Conservation (phyloP, 345 rosid genomes). For the Populus deltoides region DNA sequence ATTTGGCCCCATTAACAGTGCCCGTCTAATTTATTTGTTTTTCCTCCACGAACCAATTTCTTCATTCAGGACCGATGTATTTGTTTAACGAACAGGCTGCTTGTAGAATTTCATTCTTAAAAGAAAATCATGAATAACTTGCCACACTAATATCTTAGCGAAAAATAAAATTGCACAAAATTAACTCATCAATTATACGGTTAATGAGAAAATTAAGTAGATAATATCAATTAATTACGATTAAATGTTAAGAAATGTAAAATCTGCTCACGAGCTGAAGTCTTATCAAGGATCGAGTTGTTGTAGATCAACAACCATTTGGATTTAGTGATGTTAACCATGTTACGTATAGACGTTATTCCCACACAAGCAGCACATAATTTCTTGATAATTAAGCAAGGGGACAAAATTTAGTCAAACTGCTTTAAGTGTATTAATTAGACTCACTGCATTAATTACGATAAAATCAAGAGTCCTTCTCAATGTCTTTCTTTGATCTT, state of each 20-base stretch:
- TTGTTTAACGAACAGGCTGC: too few species aligned
- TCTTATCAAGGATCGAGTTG: constrained; percentile 25
- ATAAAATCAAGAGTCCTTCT: constrained; percentile 25
- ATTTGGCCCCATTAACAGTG: too few species aligned
- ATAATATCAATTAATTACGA: neutral
- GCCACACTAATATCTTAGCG: too few species aligned
- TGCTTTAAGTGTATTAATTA: constrained; percentile 24
- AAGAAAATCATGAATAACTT: too few species aligned
- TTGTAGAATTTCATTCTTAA: too few species aligned
- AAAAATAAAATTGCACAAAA: too few species aligned
- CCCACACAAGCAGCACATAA: constrained; percentile 13
- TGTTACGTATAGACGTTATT: constrained; percentile 38
- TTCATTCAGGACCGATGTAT: too few species aligned
- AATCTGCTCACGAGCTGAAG: neutral
- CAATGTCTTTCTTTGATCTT: neutral
- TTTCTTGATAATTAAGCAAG: constrained; percentile 43
- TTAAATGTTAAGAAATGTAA: constrained; percentile 22
- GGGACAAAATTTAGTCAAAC: constrained; percentile 27
- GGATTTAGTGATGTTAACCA: constrained; percentile 33
- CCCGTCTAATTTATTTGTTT: too few species aligned
- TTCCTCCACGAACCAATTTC: too few species aligned
- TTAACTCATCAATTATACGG: too few species aligned
- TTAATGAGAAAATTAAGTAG: too few species aligned
- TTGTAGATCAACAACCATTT: constrained; percentile 33
- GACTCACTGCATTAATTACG: constrained; percentile 14